Percentiles rank a stretch among this genome's conserved stretches.
These are phyloP conservation scores for Aethionema arabicum DNA, from an alignment of 345 rosid genomes.

Conservation along the genomic window DNA sequence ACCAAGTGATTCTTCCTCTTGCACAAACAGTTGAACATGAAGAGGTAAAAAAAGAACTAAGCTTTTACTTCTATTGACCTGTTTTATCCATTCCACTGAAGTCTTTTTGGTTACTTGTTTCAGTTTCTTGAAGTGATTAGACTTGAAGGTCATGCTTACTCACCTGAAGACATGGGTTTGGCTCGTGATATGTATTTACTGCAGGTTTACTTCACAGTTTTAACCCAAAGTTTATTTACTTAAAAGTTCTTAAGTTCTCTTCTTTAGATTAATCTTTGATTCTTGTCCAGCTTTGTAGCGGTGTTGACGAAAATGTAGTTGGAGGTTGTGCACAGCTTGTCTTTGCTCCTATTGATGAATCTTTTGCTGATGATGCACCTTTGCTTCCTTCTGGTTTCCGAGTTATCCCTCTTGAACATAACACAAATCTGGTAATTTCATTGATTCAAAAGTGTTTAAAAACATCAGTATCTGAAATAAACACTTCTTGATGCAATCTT, in stretches of 20 bases:
- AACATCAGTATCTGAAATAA: background rate
- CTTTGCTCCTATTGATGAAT: slow-evolving; percentile 92
- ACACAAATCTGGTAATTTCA: slow-evolving; percentile 48
- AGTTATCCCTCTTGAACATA: slow-evolving; percentile 83
- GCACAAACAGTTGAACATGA: slow-evolving; percentile 93
- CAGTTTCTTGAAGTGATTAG: slow-evolving; percentile 95
- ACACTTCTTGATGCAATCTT: slow-evolving; percentile 1
- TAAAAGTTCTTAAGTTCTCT: slow-evolving; percentile 1
- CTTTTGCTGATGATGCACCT: slow-evolving; percentile 98
- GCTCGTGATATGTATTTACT: slow-evolving; percentile 88
- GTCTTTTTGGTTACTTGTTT: slow-evolving; percentile 9
- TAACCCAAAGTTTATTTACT: background rate
- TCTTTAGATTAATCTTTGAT: slow-evolving; percentile 6
- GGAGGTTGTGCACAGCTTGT: slow-evolving; percentile 96
- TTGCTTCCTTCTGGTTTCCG: slow-evolving; percentile 90
- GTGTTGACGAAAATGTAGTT: slow-evolving; percentile 86
- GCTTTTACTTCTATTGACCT: background rate
- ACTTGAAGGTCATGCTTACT: slow-evolving; percentile 82
- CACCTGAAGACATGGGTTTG: slow-evolving; percentile 84
- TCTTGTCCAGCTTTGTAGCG: slow-evolving; percentile 69
- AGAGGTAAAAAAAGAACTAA: slow-evolving; percentile 53
- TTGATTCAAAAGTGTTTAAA: background rate
- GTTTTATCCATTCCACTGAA: background rate
- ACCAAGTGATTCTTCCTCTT: slow-evolving; percentile 87
- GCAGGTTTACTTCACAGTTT: slow-evolving; percentile 50